Evolutionary conservation across 192 early-diverging fungal species (phyloP).

Genomic region (Phycomyces nitens): DNA sequence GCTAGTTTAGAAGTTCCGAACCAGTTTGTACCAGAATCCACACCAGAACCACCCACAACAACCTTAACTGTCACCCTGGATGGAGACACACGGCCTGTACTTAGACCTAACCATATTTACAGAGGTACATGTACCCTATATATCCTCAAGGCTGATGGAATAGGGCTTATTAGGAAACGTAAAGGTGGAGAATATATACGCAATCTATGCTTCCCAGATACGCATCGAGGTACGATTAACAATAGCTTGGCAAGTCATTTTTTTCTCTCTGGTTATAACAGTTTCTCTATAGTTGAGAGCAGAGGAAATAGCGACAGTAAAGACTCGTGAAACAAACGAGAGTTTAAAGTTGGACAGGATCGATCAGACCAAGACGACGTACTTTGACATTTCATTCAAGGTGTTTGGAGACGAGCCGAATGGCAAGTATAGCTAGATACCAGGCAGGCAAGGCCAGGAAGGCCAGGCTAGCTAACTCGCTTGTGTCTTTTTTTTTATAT

Average conservation of each 20-base stretch:
- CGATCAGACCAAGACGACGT: conserved; percentile 28
- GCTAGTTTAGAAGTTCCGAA: too few species aligned
- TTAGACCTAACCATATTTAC: conserved; percentile 27
- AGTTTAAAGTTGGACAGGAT: conserved; percentile 19
- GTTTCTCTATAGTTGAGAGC: conserved; percentile 20
- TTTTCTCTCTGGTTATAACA: too few species aligned
- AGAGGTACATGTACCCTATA: conserved; percentile 19
- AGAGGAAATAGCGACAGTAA: conserved; percentile 31
- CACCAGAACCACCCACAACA: neutral
- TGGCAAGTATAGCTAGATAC: conserved; percentile 8
- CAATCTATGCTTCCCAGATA: conserved; percentile 6
- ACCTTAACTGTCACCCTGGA: conserved; percentile 7
- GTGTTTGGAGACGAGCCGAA: conserved; percentile 29
- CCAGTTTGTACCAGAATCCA: too few species aligned
- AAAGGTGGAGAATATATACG: conserved; percentile 1
- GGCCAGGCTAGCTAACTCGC: neutral
- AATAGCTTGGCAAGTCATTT: too few species aligned
- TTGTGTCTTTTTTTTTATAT: neutral
- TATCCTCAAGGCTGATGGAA: too few species aligned
- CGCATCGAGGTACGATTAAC: conserved; percentile 10
- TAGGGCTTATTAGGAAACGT: conserved; percentile 6
- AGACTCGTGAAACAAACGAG: conserved; percentile 12
- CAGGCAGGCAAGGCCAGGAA: too few species aligned
- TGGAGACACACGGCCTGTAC: conserved; percentile 19
- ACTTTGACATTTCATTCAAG: conserved; percentile 28